Base-by-base conservation (phyloP, 805 yeast genomes). In the Crinitomyces ghanaensis region DNA sequence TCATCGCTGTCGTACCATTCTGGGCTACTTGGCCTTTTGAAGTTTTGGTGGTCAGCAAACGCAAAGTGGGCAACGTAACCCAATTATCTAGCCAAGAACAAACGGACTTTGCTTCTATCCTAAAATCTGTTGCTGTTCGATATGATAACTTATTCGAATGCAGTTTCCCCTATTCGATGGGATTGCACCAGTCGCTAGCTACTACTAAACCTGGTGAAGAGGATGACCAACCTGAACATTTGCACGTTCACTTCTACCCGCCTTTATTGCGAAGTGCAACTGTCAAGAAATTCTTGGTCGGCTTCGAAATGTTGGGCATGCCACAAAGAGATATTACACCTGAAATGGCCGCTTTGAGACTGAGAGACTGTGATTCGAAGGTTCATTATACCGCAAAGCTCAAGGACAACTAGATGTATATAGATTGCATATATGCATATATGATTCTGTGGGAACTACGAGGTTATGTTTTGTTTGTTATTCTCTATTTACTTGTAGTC, bases 11-110 rank as follows among this genome's bases (percentile, higher is more conserved):
- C 7, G 84, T 78, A 13, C 86, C 86, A 35, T 78, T 72, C 51
- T 78, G 88, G 88, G 86, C 85, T 4, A 63, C 73, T 22, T 78
- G 86, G 86, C 88, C 88, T 11, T 78, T 77, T 50, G 85, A 78
- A 55, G 72, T 82, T 4, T 56, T 78, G 57, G 57, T 78, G 21
- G 54, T 77, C 4, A 51, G 82, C n/a, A 72, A 72, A 46, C 53
- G 59, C 9, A 75, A 74, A 37, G 56, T 74, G 33, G 54, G 66
- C 16, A 67, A 74, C 8, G 50, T 76, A 9, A 57, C 55, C 26
- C 66, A 67, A 19, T 66, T 76, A 43, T 56, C 54, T 19, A 61
- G 56, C 4, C 51, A 56, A 37, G 71, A 77, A 41, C 64, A 62
- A 36, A 13, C 26, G 3, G 82, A 76, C 41, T 63, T 78, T 42